Evolutionary conservation across 192 early-diverging fungal species (phyloP), one percentile per base, ranked within the genome.

Genomic region (Entomortierella parvispora): DNA sequence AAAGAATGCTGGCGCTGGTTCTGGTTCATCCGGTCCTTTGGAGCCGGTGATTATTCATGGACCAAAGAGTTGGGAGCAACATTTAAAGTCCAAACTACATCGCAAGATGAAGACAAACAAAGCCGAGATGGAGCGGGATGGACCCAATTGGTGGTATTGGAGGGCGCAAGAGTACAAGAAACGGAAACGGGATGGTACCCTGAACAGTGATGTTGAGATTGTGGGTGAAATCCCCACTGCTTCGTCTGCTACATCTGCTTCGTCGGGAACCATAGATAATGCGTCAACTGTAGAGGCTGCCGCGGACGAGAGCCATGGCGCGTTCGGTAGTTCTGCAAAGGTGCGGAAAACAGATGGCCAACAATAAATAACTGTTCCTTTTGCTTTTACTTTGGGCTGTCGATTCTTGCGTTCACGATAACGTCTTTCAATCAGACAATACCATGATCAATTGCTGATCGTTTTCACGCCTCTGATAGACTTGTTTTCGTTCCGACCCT

Each of bases 1-100:
- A 25, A 9, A 44, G 15, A 52, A 34, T 11, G 81, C 55, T 62
- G 77, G n/a, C n/a, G n/a, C n/a, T n/a, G n/a, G n/a, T n/a, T n/a
- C n/a, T n/a, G n/a, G n/a, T n/a, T n/a, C n/a, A n/a, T n/a, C 61
- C 12, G 59, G 61, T 0, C 40, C 59, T 3, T 22, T 37, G 14
- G 53, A 51, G n/a, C 79, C 40, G 12, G 68, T 71, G n/a, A 79
- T 76, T 57, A 84, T 96, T 23, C 90, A 94, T 62, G 95, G 95
- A n/a, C 79, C 85, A 26, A 79, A 77, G 15, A 91, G 93, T 58
- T 93, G 91, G 87, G 81, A 88, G 43, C 90, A 93, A 58, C 95
- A 97, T 58, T 49, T 91, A 10, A 74, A 68, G 20, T 91, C 89
- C 47, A 86, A 86, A 17, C 82, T 82, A 43, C 95, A 97, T 75